Percentiles rank a stretch among this genome's conserved stretches.
These are phyloP conservation scores for Spathaspora gorwiae DNA, from an alignment of 805 yeast genomes.

Conservation along the genomic window DNA sequence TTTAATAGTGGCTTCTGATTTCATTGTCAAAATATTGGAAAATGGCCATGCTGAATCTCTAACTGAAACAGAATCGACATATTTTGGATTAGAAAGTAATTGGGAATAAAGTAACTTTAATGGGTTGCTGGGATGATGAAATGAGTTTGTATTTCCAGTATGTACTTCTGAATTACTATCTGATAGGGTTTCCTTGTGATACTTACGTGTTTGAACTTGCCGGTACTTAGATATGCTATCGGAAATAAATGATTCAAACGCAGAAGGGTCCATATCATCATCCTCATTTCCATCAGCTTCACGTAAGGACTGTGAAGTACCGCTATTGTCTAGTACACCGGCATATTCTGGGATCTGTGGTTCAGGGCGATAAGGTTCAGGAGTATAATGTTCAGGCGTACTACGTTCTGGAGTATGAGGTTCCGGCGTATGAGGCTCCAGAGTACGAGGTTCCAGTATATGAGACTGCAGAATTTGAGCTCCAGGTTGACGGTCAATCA, in stretches of 20 bases:
- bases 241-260: constrained; percentile 32
- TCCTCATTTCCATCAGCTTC: neutral
- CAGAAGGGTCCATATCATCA: constrained; percentile 16
- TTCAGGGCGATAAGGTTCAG: neutral
- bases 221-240: constrained; percentile 30
- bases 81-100: constrained; percentile 13
- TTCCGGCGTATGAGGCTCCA: neutral
- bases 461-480: neutral
- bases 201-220: constrained; percentile 16
- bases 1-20: constrained; percentile 36
- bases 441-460: neutral
- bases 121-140: constrained; percentile 13
- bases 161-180: neutral
- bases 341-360: neutral
- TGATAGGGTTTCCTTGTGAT: constrained; percentile 9
- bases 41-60: constrained; percentile 10
- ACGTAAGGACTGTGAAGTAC: neutral
- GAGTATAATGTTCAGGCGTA: neutral
- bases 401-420: neutral
- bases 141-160: neutral
- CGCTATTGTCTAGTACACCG: neutral
- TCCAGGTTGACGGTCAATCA: neutral
- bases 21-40: constrained; percentile 14
- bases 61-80: constrained; percentile 4
- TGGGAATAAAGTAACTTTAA: constrained; percentile 24